These are phyloP conservation scores for Penicillium sp. DNA, from an alignment of 2,329 filamentous ascomycete genomes.

Conservation along the genomic window DNA sequence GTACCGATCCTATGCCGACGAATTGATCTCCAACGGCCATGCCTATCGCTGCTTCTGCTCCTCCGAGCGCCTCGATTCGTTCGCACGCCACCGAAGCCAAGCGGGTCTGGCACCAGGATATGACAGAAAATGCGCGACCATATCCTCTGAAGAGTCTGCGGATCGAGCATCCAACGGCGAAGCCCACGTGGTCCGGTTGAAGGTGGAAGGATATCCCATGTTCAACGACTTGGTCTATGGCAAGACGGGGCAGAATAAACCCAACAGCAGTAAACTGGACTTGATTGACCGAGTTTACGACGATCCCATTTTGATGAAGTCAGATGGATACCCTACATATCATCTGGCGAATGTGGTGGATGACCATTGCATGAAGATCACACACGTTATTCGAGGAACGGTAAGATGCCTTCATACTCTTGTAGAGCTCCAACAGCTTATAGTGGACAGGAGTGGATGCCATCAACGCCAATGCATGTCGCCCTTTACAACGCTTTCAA, in stretches of 20 bases:
- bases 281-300: slow-evolving; percentile 56
- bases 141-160: slow-evolving; percentile 64
- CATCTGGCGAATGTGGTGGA: slow-evolving; percentile 97
- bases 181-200: slow-evolving; percentile 71
- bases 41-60: slow-evolving; percentile 95
- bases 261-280: slow-evolving; percentile 43
- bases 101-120: slow-evolving; percentile 58
- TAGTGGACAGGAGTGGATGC: slow-evolving; percentile 74
- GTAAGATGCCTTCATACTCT: slow-evolving; percentile 43
- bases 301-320: slow-evolving; percentile 86
- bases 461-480: slow-evolving; percentile 78
- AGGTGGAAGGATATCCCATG: slow-evolving; percentile 58
- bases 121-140: slow-evolving; percentile 66
- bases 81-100: slow-evolving; percentile 60
- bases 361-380: slow-evolving; percentile 92
- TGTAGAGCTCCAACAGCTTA: slow-evolving; percentile 1
- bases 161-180: slow-evolving; percentile 66
- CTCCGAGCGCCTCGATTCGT: slow-evolving; percentile 61
- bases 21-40: slow-evolving; percentile 64
- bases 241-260: slow-evolving; percentile 49
- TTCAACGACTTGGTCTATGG: slow-evolving; percentile 81
- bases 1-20: slow-evolving; percentile 67
- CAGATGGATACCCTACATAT: slow-evolving; percentile 89
- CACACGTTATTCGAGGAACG: slow-evolving; percentile 86
- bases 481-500: slow-evolving; percentile 71